Evolutionary conservation across 768 basidiomycete genomes (phyloP), one percentile per base, ranked within the genome.

Genomic region (Hypholoma fasciculare): DNA sequence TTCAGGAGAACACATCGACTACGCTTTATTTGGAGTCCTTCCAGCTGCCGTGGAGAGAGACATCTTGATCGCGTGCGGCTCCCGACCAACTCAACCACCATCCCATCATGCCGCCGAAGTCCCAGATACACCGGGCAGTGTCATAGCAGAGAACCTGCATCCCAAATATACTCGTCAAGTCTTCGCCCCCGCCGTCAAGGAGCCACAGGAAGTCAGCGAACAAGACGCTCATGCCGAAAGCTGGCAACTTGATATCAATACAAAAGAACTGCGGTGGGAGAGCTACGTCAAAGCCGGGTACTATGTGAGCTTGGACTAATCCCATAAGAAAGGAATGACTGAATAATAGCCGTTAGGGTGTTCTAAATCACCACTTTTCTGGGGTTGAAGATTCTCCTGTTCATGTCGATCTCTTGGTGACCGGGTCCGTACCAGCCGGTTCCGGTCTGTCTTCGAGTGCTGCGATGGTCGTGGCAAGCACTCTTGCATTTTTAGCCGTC

Each of bases 281-380:
- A 92, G 88, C 66, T 94, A 93, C 69, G 84, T 94, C 65, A 93
- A 94, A 69, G 91, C 90, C 1, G 90, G 89, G 16, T 92, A 91
- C 65, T 89, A 88, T 68, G 91, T 91, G 57, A 60, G 86, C 76
- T 12, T 59, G 17, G 20, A 8, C 20, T 44, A 52, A 38, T 53
- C 40, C 8, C 47, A 42, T 54, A 16, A 0, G 26, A 3, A 16
- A 48, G 38, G 14, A 36, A n/a, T 30, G 23, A 16, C 48, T 49
- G 5, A 49, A 9, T 53, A 42, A 26, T 49, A 13, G 19, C 42
- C 11, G 52, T 49, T 38, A 66, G 89, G 89, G 89, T 16, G 87
- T 91, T 17, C 71, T 92, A 61, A 82, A 87, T 38, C 76, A 79
- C 52, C 83, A 85, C 66, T 89, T 90, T 61, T 59, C 76, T 34